Evolutionary conservation across 331 rosid genomes (phyloP), one percentile per base, ranked within the genome.

Genomic region (Quercus lobata): DNA sequence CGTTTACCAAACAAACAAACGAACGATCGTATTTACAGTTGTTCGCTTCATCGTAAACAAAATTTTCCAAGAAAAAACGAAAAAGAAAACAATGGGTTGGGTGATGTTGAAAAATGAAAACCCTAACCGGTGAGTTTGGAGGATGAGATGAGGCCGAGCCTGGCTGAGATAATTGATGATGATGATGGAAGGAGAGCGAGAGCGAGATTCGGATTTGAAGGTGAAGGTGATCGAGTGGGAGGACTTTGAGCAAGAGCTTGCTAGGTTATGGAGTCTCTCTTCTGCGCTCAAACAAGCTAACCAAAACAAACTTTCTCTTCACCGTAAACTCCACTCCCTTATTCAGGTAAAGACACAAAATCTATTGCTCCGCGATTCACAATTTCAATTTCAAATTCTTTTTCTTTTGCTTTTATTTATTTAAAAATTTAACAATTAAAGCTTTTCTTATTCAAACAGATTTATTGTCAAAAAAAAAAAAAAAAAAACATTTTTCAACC

Each of bases 201-300:
- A 78, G 53, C 17, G 55, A 11, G 55, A 15, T 49, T 49, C 55
- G 18, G 17, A 49, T 49, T 49, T 15, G 52, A 81, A 87, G 78
- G 76, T 77, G 65, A 87, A 82, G 80, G 86, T 88, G 11, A 83
- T 93, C 55, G 83, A 91, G 80, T 95, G 99, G 97, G 98, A 93
- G 80, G 97, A 91, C 57, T 91, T 89, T 80, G 91, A 95, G 80
- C 94, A 90, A 37, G 97, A 93, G 78, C 92, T 93, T 58, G 98
- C 94, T 1, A 82, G 91, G 86, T 69, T 93, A 17, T 79, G 92
- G 79, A 96, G 99, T 83, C 94, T 96, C 24, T 93, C 99, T 74
- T 84, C 91, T 63, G 98, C 98, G 3, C 85, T 96, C 72, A 69
- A 69, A 25, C 85, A 89, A 75, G 88, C 97, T 53, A 87, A 84